These are phyloP conservation scores for Calophaca sinica DNA, from an alignment of 306 rosid species.

Conservation along the genomic window DNA sequence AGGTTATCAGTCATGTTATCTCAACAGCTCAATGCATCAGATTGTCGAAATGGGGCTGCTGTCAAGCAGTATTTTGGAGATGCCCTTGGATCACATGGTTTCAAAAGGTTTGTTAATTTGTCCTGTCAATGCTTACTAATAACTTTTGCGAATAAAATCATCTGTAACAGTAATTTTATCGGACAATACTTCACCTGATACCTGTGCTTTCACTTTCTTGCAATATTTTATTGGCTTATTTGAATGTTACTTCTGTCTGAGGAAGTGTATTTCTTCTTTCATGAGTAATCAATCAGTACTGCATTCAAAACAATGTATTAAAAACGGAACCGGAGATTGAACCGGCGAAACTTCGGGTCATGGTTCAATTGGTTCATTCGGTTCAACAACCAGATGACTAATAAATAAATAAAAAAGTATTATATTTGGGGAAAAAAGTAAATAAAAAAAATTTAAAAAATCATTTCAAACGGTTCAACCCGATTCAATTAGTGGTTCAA, in stretches of 20 bases:
- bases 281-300: neutral
- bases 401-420: too few species aligned
- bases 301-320: too few species aligned
- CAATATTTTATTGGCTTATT: conserved; percentile 38
- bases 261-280: conserved; percentile 19
- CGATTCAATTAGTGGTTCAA: too few species aligned
- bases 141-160: neutral
- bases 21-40: conserved; percentile 82
- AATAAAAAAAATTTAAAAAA: too few species aligned
- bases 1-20: conserved; percentile 25
- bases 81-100: conserved; percentile 62
- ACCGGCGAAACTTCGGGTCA: too few species aligned
- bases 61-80: conserved; percentile 78
- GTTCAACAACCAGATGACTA: too few species aligned
- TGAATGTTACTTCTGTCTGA: conserved; percentile 29
- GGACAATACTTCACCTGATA: conserved; percentile 26
- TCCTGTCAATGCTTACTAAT: conserved; percentile 39
- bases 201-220: conserved; percentile 11
- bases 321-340: too few species aligned
- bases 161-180: conserved; percentile 37
- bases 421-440: too few species aligned
- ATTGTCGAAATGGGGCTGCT: conserved; percentile 69
- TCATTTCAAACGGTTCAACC: too few species aligned
- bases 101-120: conserved; percentile 63
- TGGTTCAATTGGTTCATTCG: too few species aligned